A percentile compares a stretch with the other conserved stretches of the same genome.
phyloP scores from a whole-genome alignment of 208 protist genomes.

The Herpetomonas tarakana region DNA sequence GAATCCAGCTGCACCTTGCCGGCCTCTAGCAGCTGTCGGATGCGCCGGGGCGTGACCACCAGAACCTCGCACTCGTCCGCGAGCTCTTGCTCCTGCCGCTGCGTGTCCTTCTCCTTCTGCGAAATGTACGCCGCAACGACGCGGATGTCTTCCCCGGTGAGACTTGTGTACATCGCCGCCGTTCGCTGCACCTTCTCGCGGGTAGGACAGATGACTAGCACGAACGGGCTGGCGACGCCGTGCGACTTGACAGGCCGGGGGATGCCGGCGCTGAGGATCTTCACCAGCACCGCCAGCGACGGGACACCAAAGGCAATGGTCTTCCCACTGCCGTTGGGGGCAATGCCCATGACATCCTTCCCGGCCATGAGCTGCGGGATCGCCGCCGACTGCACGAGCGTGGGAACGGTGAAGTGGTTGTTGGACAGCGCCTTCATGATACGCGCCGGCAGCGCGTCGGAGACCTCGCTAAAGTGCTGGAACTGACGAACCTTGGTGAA shows the following conservation, averaged over 20 bases:
- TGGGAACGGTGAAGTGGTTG: conserved; percentile 51
- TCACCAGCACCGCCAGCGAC: conserved; percentile 38
- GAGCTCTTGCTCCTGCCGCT: conserved; percentile 67
- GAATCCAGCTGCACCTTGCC: conserved; percentile 55
- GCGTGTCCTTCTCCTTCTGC: conserved; percentile 40
- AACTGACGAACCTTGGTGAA: conserved; percentile 26
- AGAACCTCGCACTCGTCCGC: conserved; percentile 91
- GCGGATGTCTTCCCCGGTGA: conserved; percentile 61
- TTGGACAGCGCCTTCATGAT: conserved; percentile 33
- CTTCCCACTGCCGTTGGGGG: conserved; percentile 96
- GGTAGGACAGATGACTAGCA: conserved; percentile 96
- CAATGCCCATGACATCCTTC: conserved; percentile 91
- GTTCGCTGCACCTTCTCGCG: conserved; percentile 96
- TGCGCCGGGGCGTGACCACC: conserved; percentile 74
- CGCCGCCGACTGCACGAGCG: conserved; percentile 77
- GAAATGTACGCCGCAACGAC: conserved; percentile 21
- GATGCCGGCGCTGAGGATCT: background rate
- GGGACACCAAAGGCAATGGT: conserved; percentile 97
- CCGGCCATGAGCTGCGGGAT: conserved; percentile 83
- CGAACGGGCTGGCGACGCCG: conserved; percentile 52
- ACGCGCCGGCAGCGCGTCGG: conserved; percentile 38
- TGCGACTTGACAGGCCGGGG: background rate
- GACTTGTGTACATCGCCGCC: conserved; percentile 82
- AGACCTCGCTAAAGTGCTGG: conserved; percentile 42
- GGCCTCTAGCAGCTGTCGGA: conserved; percentile 47